Evolutionary conservation across 2,329 filamentous ascomycete species (phyloP), one percentile per base, ranked within the genome.

Genomic region (Verticillium nonalfalfae): DNA sequence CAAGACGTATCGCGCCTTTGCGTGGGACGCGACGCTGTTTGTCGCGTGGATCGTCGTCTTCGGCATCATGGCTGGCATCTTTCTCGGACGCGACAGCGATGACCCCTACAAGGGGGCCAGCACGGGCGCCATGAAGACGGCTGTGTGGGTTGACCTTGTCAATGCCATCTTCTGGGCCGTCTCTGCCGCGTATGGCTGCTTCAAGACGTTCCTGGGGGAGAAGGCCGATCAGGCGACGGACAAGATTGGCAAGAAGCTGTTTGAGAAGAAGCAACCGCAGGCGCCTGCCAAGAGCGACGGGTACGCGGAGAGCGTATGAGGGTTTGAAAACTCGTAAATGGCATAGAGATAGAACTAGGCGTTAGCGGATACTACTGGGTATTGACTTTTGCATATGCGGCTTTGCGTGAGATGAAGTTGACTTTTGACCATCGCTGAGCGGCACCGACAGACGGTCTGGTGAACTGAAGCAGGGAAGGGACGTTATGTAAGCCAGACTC

Each of bases 21-120:
- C 72, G 14, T 80, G 77, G 76, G 79, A 82, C 57, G 62, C 76
- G 21, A 63, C 71, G 10, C 73, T 82, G 4, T 79, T 76, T 66
- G 52, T 81, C 35, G 66, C 74, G 2, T 93, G 88, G 85, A 77
- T 90, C 63, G 81, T 85, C 14, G 78, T 89, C 2, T 91, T 92
- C 70, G 90, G 88, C 34, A 82, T 90, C 62, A 92, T 93, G 66
- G 90, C 86, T 14, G 83, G 80, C 63, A 85, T 91, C 76, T 93
- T 89, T 74, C 84, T 92, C 62, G 73, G 79, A 38, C 80, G 84
- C 58, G 74, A 85, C 64, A 80, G 80, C 60, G 81, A 88, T 61
- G 75, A 78, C 38, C 68, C 72, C 50, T 81, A 79, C 71, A 74
- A 81, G 70, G 78, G 76, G 35, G 73, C 71, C 55, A 78, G 71